Conservation (phyloP, 2,329 filamentous ascomycete genomes). For the Xylariaceae sp. region DNA sequence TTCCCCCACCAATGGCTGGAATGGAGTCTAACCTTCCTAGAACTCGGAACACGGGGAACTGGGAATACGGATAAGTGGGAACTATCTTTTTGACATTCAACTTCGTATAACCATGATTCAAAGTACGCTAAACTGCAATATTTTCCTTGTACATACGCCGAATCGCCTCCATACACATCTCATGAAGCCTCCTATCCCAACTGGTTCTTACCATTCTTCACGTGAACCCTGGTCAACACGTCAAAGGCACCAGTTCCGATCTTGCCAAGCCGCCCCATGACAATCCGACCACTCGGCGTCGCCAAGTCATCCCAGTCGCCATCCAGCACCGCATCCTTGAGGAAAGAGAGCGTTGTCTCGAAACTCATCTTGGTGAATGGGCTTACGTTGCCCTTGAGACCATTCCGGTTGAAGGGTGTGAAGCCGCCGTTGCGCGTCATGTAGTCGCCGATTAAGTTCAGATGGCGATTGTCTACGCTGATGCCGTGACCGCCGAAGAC, state of each 20-base stretch:
- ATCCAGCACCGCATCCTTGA: slow-evolving; percentile 87
- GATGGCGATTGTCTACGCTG: slow-evolving; percentile 81
- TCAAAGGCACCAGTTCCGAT: slow-evolving; percentile 92
- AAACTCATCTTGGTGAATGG: slow-evolving; percentile 99
- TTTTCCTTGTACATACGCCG: background rate
- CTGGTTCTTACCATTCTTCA: slow-evolving; percentile 42
- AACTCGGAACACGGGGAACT: no score
- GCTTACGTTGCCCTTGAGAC: slow-evolving; percentile 76
- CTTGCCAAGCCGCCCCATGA: slow-evolving; percentile 76
- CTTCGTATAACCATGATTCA: no score
- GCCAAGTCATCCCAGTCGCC: slow-evolving; percentile 85
- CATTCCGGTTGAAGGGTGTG: slow-evolving; percentile 87
- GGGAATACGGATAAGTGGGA: no score
- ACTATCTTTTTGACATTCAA: no score
- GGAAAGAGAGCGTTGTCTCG: slow-evolving; percentile 91
- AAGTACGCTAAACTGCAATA: no score
- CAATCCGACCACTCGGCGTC: slow-evolving; percentile 82
- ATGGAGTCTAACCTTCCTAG: no score
- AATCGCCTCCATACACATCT: slow-evolving; percentile 1
- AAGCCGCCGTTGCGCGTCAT: slow-evolving; percentile 95
- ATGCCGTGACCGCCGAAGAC: slow-evolving; percentile 94
- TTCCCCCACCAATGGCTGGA: no score
- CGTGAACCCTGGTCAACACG: slow-evolving; percentile 64
- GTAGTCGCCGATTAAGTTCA: slow-evolving; percentile 93
- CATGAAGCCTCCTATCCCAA: slow-evolving; percentile 13